These are phyloP conservation scores for Urtica urens DNA, from an alignment of 306 rosid species.

Conservation along the genomic window DNA sequence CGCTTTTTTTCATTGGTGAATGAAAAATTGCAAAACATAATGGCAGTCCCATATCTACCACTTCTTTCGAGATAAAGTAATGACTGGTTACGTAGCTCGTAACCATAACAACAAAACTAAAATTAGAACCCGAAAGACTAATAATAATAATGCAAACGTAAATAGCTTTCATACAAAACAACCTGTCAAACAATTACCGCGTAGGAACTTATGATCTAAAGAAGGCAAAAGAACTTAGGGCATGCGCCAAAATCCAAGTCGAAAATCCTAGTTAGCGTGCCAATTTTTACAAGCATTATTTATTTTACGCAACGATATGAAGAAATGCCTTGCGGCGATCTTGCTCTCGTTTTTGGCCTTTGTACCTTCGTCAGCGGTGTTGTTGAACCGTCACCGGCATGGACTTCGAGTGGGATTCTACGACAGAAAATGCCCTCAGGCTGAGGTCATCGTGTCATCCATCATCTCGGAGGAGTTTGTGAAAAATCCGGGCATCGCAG, in stretches of 20 bases:
- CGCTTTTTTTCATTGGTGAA: too few relatives aligned
- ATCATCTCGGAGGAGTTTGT: not conserved
- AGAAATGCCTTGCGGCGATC: not conserved
- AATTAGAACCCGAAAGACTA: not conserved
- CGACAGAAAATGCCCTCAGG: constrained; percentile 26
- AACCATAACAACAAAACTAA: not conserved
- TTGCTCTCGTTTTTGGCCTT: constrained; percentile 4
- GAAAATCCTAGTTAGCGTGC: too few relatives aligned
- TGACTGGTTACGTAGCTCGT: not conserved
- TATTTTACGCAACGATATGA: constrained; percentile 4
- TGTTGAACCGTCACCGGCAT: not conserved
- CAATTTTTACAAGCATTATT: too few relatives aligned
- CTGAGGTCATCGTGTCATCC: constrained; percentile 27
- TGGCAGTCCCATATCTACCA: not conserved
- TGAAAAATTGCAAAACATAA: not conserved
- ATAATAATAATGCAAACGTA: not conserved
- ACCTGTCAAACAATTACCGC: too few relatives aligned
- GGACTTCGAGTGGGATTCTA: constrained; percentile 46
- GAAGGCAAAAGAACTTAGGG: too few relatives aligned
- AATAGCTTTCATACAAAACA: not conserved
- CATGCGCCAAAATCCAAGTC: too few relatives aligned
- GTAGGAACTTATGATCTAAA: too few relatives aligned
- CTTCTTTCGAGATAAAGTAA: not conserved
- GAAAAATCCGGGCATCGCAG: constrained; percentile 17
- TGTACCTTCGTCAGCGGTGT: constrained; percentile 1